Percentiles rank a stretch among this genome's conserved stretches.
phyloP scores from a whole-genome alignment of 106 monocot species.

The Hemerocallis citrina region DNA sequence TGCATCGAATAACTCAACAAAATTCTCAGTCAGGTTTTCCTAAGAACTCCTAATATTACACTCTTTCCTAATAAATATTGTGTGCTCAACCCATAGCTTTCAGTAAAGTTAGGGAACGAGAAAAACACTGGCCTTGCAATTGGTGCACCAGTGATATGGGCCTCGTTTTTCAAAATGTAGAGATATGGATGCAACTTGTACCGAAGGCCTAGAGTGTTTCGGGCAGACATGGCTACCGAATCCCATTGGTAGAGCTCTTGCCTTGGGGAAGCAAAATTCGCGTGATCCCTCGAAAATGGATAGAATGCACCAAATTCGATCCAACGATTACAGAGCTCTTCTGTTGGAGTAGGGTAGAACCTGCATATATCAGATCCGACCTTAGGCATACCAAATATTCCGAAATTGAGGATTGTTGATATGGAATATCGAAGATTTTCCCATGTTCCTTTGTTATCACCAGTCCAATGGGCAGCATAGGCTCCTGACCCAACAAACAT shows the following conservation, averaged over 20 bases:
- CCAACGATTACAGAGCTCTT: constrained; percentile 94
- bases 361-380: constrained; percentile 88
- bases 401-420: constrained; percentile 82
- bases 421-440: constrained; percentile 67
- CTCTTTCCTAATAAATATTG: constrained; percentile 66
- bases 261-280: constrained; percentile 58
- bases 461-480: constrained; percentile 84
- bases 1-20: too few relatives aligned
- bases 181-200: constrained; percentile 74
- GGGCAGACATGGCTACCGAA: constrained; percentile 71
- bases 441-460: constrained; percentile 93
- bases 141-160: constrained; percentile 61
- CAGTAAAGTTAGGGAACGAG: constrained; percentile 60
- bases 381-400: constrained; percentile 92
- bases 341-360: constrained; percentile 61
- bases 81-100: constrained; percentile 58
- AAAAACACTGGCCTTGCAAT: constrained; percentile 79
- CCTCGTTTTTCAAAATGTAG: constrained; percentile 74
- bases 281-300: constrained; percentile 87
- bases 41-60: too few relatives aligned
- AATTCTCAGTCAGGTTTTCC: too few relatives aligned
- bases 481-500: constrained; percentile 75
- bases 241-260: constrained; percentile 87
- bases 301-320: constrained; percentile 91
- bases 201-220: constrained; percentile 71